Conservation (phyloP, 495 filamentous ascomycete species). For the Letharia columbiana region DNA sequence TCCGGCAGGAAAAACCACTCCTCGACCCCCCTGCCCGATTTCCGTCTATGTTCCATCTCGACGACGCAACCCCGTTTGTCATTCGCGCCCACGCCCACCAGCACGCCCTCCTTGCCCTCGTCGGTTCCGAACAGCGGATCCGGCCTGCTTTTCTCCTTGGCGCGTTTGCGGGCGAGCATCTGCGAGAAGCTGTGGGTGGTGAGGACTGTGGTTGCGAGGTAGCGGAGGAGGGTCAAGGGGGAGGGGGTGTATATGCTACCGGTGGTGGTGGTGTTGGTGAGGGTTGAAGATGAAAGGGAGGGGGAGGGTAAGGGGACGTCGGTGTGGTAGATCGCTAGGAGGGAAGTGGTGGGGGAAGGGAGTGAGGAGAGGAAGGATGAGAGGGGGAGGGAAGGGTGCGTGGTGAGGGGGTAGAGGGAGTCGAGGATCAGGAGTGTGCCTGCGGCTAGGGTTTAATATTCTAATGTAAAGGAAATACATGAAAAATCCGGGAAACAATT, state of each 20-base stretch:
- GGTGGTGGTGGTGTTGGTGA: constrained; percentile 45
- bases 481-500: constrained; percentile 15
- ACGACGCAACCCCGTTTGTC: constrained; percentile 56
- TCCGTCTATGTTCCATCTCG: constrained; percentile 75
- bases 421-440: constrained; percentile 56
- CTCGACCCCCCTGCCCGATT: constrained; percentile 64
- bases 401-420: constrained; percentile 46
- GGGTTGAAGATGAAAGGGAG: constrained; percentile 6
- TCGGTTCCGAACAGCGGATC: constrained; percentile 69
- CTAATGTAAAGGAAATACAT: too few relatives aligned
- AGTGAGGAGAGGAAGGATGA: constrained; percentile 48
- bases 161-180: constrained; percentile 54
- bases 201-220: constrained; percentile 60
- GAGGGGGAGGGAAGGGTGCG: constrained; percentile 34
- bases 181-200: constrained; percentile 59
- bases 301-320: constrained; percentile 45
- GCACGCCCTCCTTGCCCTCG: constrained; percentile 65
- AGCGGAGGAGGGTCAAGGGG: constrained; percentile 52
- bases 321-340: constrained; percentile 58
- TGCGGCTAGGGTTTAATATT: constrained; percentile 27
- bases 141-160: constrained; percentile 57
- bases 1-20: constrained; percentile 66
- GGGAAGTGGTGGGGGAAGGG: constrained; percentile 39
- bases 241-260: constrained; percentile 49
- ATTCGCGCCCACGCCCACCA: constrained; percentile 44